Conservation (phyloP, 2,329 filamentous ascomycete genomes). For the Aspergillus pseudotamarii region DNA sequence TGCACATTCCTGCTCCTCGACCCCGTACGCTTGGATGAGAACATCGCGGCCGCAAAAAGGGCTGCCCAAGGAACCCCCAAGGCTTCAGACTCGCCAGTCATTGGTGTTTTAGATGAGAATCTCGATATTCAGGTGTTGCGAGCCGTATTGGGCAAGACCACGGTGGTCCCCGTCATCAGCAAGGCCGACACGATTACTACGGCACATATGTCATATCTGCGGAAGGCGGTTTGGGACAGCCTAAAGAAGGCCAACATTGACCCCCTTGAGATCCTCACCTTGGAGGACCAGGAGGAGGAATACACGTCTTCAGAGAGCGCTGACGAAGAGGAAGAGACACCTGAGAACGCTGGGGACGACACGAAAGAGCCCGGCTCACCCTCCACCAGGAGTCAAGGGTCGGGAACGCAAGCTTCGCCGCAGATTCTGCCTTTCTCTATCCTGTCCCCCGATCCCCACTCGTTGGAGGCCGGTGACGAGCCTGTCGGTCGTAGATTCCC, state of each 20-base stretch:
- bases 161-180: conserved; percentile 90
- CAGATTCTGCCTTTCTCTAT: conserved; percentile 87
- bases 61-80: conserved; percentile 58
- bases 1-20: conserved; percentile 92
- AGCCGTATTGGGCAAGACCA: conserved; percentile 88
- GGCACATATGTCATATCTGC: conserved; percentile 88
- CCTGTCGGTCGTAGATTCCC: conserved; percentile 83
- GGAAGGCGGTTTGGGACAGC: conserved; percentile 86
- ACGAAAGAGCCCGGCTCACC: conserved; percentile 21
- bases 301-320: conserved; percentile 56
- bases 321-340: conserved; percentile 44
- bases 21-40: conserved; percentile 80
- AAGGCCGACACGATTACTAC: conserved; percentile 98
- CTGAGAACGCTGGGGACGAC: conserved; percentile 31
- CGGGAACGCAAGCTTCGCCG: conserved; percentile 39
- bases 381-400: conserved; percentile 37
- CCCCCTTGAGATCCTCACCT: conserved; percentile 80
- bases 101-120: conserved; percentile 79
- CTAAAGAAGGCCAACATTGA: conserved; percentile 85
- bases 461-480: conserved; percentile 54
- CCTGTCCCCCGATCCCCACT: conserved; percentile 88
- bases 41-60: conserved; percentile 69
- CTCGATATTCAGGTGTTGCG: conserved; percentile 89
- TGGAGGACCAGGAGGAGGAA: conserved; percentile 73
- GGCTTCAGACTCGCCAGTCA: conserved; percentile 41